phyloP scores from a whole-genome alignment of 345 rosid genomes.

The Turnera subulata region DNA sequence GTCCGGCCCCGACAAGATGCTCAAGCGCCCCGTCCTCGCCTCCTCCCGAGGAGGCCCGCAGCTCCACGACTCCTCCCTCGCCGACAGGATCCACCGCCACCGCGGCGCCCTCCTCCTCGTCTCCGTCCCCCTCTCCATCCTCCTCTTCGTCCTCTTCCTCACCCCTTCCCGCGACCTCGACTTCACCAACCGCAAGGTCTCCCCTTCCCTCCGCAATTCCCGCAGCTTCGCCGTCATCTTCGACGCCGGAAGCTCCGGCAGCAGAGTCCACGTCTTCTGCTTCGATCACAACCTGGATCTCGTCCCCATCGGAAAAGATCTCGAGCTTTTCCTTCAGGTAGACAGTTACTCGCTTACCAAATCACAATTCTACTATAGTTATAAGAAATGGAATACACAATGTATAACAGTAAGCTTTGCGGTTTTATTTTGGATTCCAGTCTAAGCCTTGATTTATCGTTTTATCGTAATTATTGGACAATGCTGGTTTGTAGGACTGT shows the following conservation, averaged over 20 bases:
- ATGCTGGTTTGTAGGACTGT: background rate
- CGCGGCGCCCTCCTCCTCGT: slow-evolving; percentile 58
- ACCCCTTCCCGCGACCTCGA: slow-evolving; percentile 39
- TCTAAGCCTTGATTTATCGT: background rate
- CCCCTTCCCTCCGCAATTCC: slow-evolving; percentile 29
- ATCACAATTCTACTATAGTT: too few relatives aligned
- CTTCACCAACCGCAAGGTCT: slow-evolving; percentile 41
- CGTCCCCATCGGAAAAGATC: slow-evolving; percentile 73
- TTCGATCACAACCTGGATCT: slow-evolving; percentile 91
- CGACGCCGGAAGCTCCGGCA: slow-evolving; percentile 96
- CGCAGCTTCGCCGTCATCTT: slow-evolving; percentile 74
- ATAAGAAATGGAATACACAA: too few relatives aligned
- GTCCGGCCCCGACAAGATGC: slow-evolving; percentile 36
- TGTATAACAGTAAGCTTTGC: background rate
- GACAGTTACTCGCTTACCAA: too few relatives aligned
- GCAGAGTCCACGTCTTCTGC: slow-evolving; percentile 92
- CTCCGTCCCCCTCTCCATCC: slow-evolving; percentile 59
- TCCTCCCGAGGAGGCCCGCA: slow-evolving; percentile 42
- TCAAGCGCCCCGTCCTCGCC: slow-evolving; percentile 31
- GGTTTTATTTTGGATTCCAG: background rate
- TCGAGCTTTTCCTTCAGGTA: slow-evolving; percentile 84
- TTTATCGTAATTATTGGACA: background rate
- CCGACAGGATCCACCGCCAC: slow-evolving; percentile 76
- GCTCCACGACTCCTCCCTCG: slow-evolving; percentile 45
- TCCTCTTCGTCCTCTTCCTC: slow-evolving; percentile 54